Conservation (phyloP, 1,284 basidiomycete genomes). For the Mycena sp. region DNA sequence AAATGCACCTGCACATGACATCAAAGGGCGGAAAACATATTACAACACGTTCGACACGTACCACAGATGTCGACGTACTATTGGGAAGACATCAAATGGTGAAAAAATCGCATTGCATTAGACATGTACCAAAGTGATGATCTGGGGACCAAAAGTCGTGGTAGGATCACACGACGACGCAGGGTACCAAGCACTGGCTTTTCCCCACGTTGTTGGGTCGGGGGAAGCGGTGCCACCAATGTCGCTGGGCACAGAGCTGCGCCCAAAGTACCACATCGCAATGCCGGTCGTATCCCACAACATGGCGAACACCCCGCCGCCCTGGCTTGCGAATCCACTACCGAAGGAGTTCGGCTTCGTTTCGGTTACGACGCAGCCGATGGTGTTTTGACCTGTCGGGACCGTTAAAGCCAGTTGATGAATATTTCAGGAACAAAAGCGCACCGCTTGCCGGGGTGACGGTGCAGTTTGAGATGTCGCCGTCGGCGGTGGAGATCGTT, state of each 20-base stretch:
- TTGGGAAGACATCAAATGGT: background rate
- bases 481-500: slow-evolving; percentile 2
- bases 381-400: slow-evolving; percentile 47
- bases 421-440: background rate
- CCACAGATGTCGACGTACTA: slow-evolving; percentile 23
- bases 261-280: slow-evolving; percentile 67
- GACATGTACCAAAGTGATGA: slow-evolving; percentile 21
- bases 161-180: slow-evolving; percentile 16
- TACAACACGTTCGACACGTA: background rate
- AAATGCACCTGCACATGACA: slow-evolving; percentile 11
- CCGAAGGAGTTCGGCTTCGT: slow-evolving; percentile 54
- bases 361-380: slow-evolving; percentile 62
- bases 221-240: slow-evolving; percentile 55
- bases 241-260: slow-evolving; percentile 61
- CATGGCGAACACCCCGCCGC: slow-evolving; percentile 68
- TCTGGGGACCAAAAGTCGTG: slow-evolving; percentile 16
- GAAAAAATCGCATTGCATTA: background rate
- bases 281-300: slow-evolving; percentile 64
- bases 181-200: slow-evolving; percentile 53
- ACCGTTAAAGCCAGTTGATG: background rate
- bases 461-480: slow-evolving; percentile 25
- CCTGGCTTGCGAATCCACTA: slow-evolving; percentile 51
- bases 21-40: background rate
- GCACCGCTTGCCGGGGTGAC: slow-evolving; percentile 19
- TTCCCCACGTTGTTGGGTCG: slow-evolving; percentile 62